Conservation (phyloP, 176 grass and related monocot species). For the Oryza punctata region DNA sequence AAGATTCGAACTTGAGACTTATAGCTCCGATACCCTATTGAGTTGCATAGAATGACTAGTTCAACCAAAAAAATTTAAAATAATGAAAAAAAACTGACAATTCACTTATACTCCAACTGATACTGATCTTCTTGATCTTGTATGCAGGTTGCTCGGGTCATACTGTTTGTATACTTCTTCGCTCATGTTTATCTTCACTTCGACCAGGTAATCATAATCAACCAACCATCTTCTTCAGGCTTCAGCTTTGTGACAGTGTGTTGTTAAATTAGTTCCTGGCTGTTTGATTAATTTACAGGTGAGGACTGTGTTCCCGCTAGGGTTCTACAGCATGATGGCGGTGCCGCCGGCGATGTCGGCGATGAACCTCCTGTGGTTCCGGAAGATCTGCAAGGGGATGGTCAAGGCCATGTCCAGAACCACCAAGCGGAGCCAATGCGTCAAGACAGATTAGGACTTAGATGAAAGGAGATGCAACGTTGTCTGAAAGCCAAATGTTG, state of each 20-base stretch:
- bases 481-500: neutral
- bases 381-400: conserved; percentile 73
- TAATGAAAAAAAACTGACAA: too few relatives aligned
- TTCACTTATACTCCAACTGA: too few relatives aligned
- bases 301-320: conserved; percentile 57
- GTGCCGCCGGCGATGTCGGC: conserved; percentile 48
- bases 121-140: neutral
- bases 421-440: conserved; percentile 10
- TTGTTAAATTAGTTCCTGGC: neutral
- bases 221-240: neutral
- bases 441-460: conserved; percentile 6
- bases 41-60: too few relatives aligned
- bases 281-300: conserved; percentile 49
- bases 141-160: conserved; percentile 61
- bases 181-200: conserved; percentile 65
- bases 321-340: conserved; percentile 53
- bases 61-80: too few relatives aligned
- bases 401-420: conserved; percentile 57
- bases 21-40: too few relatives aligned
- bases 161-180: conserved; percentile 71
- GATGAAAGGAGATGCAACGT: neutral
- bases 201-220: conserved; percentile 50
- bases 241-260: neutral
- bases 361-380: conserved; percentile 81
- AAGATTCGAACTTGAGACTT: too few relatives aligned